Evolutionary conservation across 306 rosid species (phyloP).

Genomic region (Trifolium pratense): DNA sequence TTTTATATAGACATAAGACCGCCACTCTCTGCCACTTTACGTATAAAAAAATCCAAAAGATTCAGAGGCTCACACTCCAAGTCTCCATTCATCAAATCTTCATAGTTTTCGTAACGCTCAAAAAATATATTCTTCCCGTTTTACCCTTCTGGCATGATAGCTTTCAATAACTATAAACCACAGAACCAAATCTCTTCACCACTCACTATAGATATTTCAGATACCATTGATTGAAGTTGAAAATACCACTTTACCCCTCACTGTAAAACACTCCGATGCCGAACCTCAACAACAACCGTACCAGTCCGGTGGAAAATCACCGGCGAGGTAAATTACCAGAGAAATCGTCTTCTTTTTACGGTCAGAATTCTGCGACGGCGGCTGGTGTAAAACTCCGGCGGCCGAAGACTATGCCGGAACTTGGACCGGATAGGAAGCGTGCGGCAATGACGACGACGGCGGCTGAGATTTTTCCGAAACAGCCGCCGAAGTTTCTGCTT

Average conservation of each 20-base stretch:
- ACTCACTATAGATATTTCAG: constrained; percentile 55
- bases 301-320: constrained; percentile 50
- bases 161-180: constrained; percentile 31
- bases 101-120: background rate
- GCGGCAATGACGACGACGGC: background rate
- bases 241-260: background rate
- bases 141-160: constrained; percentile 57
- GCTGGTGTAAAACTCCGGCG: constrained; percentile 51
- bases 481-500: constrained; percentile 69
- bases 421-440: constrained; percentile 37
- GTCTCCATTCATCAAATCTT: background rate
- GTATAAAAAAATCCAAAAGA: background rate
- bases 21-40: background rate
- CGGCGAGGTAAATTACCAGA: constrained; percentile 59
- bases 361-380: constrained; percentile 1
- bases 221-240: constrained; percentile 58
- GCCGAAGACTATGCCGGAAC: constrained; percentile 76
- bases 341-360: constrained; percentile 74
- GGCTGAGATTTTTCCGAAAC: constrained; percentile 47
- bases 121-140: background rate
- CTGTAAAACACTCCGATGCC: constrained; percentile 50
- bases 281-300: constrained; percentile 55
- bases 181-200: constrained; percentile 54
- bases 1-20: background rate
- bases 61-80: background rate